Conservation (phyloP, 805 yeast species). For the Phaffomyces antillensis region DNA sequence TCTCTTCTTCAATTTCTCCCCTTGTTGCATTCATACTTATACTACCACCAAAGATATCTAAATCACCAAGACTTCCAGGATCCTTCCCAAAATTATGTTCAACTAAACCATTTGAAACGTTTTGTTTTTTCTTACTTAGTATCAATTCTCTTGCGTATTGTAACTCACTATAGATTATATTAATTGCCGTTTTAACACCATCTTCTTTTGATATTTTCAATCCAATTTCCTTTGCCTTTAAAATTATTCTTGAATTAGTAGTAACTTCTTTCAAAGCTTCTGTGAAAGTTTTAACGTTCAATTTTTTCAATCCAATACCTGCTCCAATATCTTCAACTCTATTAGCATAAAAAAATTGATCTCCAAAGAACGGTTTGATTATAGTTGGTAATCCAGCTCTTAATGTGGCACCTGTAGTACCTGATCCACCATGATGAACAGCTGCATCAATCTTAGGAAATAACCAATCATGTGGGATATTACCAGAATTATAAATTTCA, state of each 20-base stretch:
- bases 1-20: conserved; percentile 4
- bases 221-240: conserved; percentile 60
- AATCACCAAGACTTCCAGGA: background rate
- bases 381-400: conserved; percentile 84
- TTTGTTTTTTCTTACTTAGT: conserved; percentile 27
- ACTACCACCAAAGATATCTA: background rate
- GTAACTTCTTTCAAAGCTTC: conserved; percentile 67
- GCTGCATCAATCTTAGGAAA: conserved; percentile 88
- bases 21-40: background rate
- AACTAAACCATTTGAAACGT: background rate
- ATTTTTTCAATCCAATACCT: conserved; percentile 63
- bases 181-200: conserved; percentile 76
- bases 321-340: conserved; percentile 86
- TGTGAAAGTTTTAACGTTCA: conserved; percentile 56
- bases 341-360: conserved; percentile 86
- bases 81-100: conserved; percentile 12
- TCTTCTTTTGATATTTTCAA: conserved; percentile 59
- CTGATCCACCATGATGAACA: conserved; percentile 96
- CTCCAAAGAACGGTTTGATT: conserved; percentile 93
- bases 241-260: conserved; percentile 56
- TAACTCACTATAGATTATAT: conserved; percentile 68
- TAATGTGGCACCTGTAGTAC: conserved; percentile 90
- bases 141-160: conserved; percentile 66
- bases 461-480: conserved; percentile 91
- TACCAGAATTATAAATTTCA: conserved; percentile 61